Evolutionary conservation across 1,284 basidiomycete genomes (phyloP).

Genomic region (Fomes fomentarius): DNA sequence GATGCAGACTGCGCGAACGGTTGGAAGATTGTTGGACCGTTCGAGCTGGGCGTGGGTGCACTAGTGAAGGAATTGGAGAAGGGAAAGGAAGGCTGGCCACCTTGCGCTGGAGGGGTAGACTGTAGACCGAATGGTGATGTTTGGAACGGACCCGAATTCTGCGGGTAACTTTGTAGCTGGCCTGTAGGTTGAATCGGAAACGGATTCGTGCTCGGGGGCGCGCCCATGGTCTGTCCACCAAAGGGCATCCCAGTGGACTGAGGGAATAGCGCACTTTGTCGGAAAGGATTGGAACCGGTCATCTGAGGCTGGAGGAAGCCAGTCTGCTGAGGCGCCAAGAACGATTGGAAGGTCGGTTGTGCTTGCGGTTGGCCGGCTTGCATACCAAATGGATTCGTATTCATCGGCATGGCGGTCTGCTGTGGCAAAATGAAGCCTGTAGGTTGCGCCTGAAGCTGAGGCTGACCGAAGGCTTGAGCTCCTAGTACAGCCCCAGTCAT

Average conservation of each 20-base stretch:
- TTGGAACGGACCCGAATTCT: constrained; percentile 25
- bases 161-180: constrained; percentile 18
- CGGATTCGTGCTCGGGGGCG: constrained; percentile 31
- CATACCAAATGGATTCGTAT: constrained; percentile 49
- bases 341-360: constrained; percentile 53
- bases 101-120: constrained; percentile 6
- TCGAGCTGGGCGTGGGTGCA: constrained; percentile 6
- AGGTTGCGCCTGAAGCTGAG: constrained; percentile 29
- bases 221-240: constrained; percentile 28
- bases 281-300: constrained; percentile 80
- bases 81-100: constrained; percentile 28
- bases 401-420: constrained; percentile 35
- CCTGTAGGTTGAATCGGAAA: constrained; percentile 30
- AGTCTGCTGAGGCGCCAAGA: constrained; percentile 50
- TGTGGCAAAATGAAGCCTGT: constrained; percentile 40
- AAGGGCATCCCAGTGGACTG: constrained; percentile 60
- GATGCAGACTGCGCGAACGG: constrained; percentile 13
- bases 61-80: constrained; percentile 19
- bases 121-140: constrained; percentile 8
- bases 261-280: constrained; percentile 65
- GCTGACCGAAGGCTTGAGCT: constrained; percentile 42
- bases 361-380: constrained; percentile 37
- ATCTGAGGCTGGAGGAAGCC: constrained; percentile 56
- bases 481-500: constrained; percentile 52
- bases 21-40: constrained; percentile 26